Percentiles rank a stretch among this genome's conserved stretches.
phyloP scores from a whole-genome alignment of 257 asterid species.

The Prunella vulgaris region DNA sequence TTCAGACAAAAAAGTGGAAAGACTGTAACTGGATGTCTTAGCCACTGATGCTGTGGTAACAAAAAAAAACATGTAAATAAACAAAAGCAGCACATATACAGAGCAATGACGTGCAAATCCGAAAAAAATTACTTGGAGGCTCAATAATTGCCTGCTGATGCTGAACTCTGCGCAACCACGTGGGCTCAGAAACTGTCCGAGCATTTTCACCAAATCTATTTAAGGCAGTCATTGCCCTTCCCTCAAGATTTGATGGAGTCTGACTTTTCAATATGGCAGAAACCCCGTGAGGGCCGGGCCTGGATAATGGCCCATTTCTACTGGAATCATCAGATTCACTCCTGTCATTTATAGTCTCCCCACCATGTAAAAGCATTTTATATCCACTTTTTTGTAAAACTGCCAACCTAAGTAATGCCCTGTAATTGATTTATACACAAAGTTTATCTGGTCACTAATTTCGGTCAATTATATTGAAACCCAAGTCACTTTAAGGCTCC shows the following conservation, averaged over 20 bases:
- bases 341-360: constrained; percentile 55
- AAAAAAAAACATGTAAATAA: constrained; percentile 11
- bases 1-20: constrained; percentile 58
- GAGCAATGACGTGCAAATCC: background rate
- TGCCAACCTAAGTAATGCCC: constrained; percentile 78
- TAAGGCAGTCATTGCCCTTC: constrained; percentile 90
- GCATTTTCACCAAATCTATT: constrained; percentile 81
- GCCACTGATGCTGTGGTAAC: constrained; percentile 35
- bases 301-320: constrained; percentile 26
- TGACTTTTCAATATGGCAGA: constrained; percentile 35
- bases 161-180: constrained; percentile 75
- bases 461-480: background rate
- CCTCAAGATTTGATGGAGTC: constrained; percentile 61
- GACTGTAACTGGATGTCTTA: constrained; percentile 49
- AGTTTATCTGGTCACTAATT: constrained; percentile 6
- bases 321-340: constrained; percentile 31
- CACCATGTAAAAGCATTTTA: constrained; percentile 93
- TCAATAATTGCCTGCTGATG: constrained; percentile 65
- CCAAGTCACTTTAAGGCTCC: background rate
- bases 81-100: background rate
- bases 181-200: constrained; percentile 58
- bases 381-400: constrained; percentile 58
- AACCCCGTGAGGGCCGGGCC: constrained; percentile 37
- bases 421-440: constrained; percentile 33
- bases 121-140: constrained; percentile 46